Percentiles rank a stretch among this genome's conserved stretches.
Evolutionary conservation across 2,329 filamentous ascomycete species (phyloP).

Genomic region (Acarospora socialis): DNA sequence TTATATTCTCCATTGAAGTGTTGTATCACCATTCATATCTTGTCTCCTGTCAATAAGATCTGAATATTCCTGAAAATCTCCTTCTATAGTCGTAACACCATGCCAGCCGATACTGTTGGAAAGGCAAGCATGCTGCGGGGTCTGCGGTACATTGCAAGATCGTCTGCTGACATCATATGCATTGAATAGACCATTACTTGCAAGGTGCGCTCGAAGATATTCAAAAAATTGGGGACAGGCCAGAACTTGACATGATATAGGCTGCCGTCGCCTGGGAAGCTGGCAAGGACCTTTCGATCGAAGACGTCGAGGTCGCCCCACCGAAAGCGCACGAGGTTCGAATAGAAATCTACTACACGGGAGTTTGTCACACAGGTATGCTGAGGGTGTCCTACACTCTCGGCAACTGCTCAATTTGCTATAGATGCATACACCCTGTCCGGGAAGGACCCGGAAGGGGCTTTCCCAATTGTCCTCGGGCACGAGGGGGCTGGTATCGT

Average conservation of each 20-base stretch:
- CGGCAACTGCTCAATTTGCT: conserved; percentile 6
- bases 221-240: not conserved
- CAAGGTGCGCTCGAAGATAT: conserved; percentile 40
- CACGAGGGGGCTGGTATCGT: conserved; percentile 2
- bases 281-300: conserved; percentile 73
- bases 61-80: too few relatives aligned
- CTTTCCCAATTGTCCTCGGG: conserved; percentile 53
- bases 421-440: conserved; percentile 85
- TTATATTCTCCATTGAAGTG: too few relatives aligned
- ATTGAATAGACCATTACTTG: conserved; percentile 68
- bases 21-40: too few relatives aligned
- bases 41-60: too few relatives aligned
- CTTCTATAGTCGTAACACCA: too few relatives aligned
- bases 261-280: conserved; percentile 97
- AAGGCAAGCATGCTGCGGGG: conserved; percentile 29
- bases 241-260: conserved; percentile 25
- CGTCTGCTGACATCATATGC: conserved; percentile 12
- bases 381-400: conserved; percentile 13
- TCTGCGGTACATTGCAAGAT: conserved; percentile 1
- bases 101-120: conserved; percentile 42
- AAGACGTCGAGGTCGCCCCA: conserved; percentile 83
- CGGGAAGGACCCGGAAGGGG: conserved; percentile 93
- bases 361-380: conserved; percentile 92
- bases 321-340: conserved; percentile 89
- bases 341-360: conserved; percentile 93